Base-by-base conservation (phyloP, 352 stramenopile species). In the Saprolegnia parasitica region DNA sequence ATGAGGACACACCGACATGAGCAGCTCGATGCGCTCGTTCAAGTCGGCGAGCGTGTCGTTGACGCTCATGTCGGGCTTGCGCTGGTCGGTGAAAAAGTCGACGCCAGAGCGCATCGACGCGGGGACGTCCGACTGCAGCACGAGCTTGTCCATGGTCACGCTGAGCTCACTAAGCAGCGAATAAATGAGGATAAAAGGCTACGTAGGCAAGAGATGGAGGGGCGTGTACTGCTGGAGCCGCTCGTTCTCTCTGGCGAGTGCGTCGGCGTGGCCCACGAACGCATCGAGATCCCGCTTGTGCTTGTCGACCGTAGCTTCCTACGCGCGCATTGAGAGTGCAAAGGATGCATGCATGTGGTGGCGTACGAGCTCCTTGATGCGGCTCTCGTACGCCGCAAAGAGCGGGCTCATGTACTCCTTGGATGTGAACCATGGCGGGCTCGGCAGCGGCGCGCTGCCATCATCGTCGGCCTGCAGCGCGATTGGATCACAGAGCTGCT, bases 331-430 rank as follows among this genome's bases (percentile, higher is more conserved):
- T 15, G 42, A 61, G 13, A 18, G 24, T 18, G 26, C 15, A 29
- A 42, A 47, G 16, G 24, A 11, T 20, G 15, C 6, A 24, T 16
- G 58, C 15, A 11, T 24, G 24, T 16, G 10, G 50, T 57, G 35
- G 46, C 16, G 21, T 72, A 91, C 78, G 73, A 86, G 68, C n/a
- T 90, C 83, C 23, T 86, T 78, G 40, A 93, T 93, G 62, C 88
- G 89, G 37, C 85, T 66, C 62, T 91, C 85, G 67, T 93, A 93
- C 18, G 83, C 79, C 58, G 89, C 80, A 29, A 93, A 78, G 18
- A 93, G 68, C 37, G 85, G 83, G 56, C 88, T 90, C 63, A 78
- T 83, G 73, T 84, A 86, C 68, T 89, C 83, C 29, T 79, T 78
- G n/a, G 81, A 77, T 5, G 81, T 83, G 56, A 91, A 78, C 83